Base-by-base conservation (phyloP, 805 yeast species). In the Soucietia sequanensis region DNA sequence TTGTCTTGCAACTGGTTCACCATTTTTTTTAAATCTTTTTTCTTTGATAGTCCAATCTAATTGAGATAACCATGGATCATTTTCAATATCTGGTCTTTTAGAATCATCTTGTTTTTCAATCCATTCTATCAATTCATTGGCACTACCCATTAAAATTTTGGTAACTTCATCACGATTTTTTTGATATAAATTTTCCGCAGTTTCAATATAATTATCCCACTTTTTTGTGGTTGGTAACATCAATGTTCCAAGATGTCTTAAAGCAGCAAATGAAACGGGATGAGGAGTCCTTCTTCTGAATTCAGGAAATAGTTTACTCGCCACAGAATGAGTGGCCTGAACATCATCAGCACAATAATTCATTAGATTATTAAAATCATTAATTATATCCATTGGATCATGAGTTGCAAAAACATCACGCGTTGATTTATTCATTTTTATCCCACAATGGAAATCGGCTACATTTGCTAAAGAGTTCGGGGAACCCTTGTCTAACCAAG, bases 241-340 rank as follows among this genome's bases (percentile, higher is more conserved):
- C 29, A 85, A 75, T 14, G 82, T 72, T 7, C 89, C 80, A 50
- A 93, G 65, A 37, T 78, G 81, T 44, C 83, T 70, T 29, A 93
- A 63, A 2, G 96, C 96, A 1, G 93, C 90, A 63, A 90, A 84
- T 11, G 95, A 85, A 2, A 91, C 95, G 0, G 99, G 97, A 58
- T 93, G 99, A 0, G 99, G 96, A 28, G 90, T 79, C 33, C 78
- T 73, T 21, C 65, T 49, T 18, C 75, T 56, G 50, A 86, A 93
- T 23, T 65, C 62, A 1, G 96, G 96, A 21, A 80, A 76, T 0
- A 89, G 75, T 39, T 77, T 77, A 38, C 71, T 65, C 44, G 81
- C 81, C 2, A 91, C 87, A 39, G 64, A 63, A 48, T 73, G 82
- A 0, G 99, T 93, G 1, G 82, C 81, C 6, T 65, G 62, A 0